These are phyloP conservation scores for Salvia sclarea DNA, from an alignment of 305 asterid species.

Conservation along the genomic window DNA sequence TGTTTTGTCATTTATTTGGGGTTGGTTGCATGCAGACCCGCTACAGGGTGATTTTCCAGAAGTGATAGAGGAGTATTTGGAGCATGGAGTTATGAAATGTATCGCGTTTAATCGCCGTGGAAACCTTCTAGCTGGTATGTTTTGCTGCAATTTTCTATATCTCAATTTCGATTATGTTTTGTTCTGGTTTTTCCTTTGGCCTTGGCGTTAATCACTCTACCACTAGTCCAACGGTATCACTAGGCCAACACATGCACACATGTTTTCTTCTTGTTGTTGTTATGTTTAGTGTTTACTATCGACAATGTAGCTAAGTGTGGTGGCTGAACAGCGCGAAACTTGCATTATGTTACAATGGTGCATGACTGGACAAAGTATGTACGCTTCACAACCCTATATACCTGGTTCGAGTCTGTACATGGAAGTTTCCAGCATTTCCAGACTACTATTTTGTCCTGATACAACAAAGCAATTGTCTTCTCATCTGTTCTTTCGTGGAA, in stretches of 20 bases:
- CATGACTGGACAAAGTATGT: not conserved
- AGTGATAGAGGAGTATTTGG: constrained; percentile 89
- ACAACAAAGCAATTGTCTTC: not conserved
- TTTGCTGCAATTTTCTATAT: not conserved
- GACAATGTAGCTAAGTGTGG: constrained; percentile 9
- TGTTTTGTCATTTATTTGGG: not conserved
- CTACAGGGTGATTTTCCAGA: constrained; percentile 93
- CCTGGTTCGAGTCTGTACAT: not conserved
- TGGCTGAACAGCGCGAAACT: not conserved
- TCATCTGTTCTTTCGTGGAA: not conserved
- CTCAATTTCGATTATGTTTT: not conserved
- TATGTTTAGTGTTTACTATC: not conserved
- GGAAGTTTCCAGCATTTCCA: not conserved
- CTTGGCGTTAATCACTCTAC: too few relatives aligned
- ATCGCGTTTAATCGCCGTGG: constrained; percentile 90
- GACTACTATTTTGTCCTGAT: not conserved
- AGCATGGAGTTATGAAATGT: constrained; percentile 77
- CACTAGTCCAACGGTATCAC: too few relatives aligned
- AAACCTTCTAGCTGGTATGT: constrained; percentile 85
- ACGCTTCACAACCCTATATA: constrained; percentile 2
- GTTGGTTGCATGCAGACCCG: constrained; percentile 59
- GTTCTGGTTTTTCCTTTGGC: too few relatives aligned
- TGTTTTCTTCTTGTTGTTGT: not conserved
- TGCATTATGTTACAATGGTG: not conserved
- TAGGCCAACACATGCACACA: too few relatives aligned